These are phyloP conservation scores for Plectranthus barbatus DNA, from an alignment of 257 asterid species.

Conservation along the genomic window DNA sequence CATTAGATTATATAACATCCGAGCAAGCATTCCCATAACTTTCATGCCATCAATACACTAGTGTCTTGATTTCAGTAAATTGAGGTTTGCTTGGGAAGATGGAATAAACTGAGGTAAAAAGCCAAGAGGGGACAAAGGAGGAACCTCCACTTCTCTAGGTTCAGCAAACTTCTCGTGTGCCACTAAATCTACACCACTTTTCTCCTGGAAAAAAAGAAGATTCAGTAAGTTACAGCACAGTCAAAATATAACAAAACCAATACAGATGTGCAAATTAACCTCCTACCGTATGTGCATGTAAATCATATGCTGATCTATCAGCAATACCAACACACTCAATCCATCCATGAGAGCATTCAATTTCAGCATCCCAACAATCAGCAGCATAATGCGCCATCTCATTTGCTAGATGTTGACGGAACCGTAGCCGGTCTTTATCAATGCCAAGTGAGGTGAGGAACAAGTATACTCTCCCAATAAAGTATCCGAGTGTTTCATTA, in stretches of 20 bases:
- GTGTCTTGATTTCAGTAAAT: background rate
- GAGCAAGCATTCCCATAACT: background rate
- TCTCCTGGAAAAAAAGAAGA: conserved; percentile 43
- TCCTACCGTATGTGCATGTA: conserved; percentile 70
- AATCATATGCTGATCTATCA: conserved; percentile 79
- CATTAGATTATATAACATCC: background rate
- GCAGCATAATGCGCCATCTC: conserved; percentile 95
- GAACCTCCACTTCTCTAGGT: conserved; percentile 87
- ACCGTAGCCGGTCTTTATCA: conserved; percentile 67
- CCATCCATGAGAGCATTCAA: conserved; percentile 82
- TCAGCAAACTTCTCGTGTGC: conserved; percentile 66
- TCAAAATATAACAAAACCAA: background rate
- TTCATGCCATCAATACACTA: background rate
- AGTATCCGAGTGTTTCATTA: conserved; percentile 73
- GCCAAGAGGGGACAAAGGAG: background rate
- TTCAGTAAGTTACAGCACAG: background rate
- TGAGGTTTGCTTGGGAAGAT: background rate
- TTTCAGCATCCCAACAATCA: conserved; percentile 94
- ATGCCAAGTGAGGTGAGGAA: conserved; percentile 70
- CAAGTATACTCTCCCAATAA: conserved; percentile 74
- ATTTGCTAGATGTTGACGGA: conserved; percentile 74
- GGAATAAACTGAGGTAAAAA: background rate
- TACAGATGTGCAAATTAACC: background rate
- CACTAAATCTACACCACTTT: conserved; percentile 60
- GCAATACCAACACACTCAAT: conserved; percentile 85